A percentile compares a stretch with the other conserved stretches of the same genome.
These are phyloP conservation scores for Penicillium argentinense DNA, from an alignment of 495 filamentous ascomycete genomes.

Conservation along the genomic window DNA sequence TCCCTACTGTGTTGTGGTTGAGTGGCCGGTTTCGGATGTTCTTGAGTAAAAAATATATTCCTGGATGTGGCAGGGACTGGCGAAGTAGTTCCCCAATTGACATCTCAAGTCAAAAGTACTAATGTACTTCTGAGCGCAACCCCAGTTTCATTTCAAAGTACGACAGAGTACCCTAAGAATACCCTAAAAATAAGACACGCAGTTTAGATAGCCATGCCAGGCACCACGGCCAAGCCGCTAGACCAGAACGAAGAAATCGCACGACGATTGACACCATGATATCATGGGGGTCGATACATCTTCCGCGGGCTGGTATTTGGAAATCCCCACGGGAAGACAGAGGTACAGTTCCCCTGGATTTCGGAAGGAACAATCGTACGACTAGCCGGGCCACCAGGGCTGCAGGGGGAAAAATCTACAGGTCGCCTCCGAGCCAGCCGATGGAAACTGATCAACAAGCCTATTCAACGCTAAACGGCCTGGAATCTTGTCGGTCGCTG, in stretches of 20 bases:
- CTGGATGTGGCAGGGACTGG: too few relatives aligned
- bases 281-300: background rate
- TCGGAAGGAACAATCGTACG: slow-evolving; percentile 1
- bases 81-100: too few relatives aligned
- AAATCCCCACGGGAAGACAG: background rate
- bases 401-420: slow-evolving; percentile 1
- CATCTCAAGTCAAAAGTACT: too few relatives aligned
- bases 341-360: slow-evolving; percentile 1
- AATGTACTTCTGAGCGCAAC: too few relatives aligned
- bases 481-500: background rate
- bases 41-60: too few relatives aligned
- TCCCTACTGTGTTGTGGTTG: too few relatives aligned
- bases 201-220: too few relatives aligned
- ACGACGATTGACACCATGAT: background rate
- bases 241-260: background rate
- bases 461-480: background rate
- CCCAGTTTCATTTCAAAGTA: too few relatives aligned
- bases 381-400: background rate
- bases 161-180: too few relatives aligned
- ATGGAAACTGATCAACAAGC: background rate
- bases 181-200: too few relatives aligned
- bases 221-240: background rate
- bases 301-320: background rate
- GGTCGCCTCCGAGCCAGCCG: background rate
- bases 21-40: too few relatives aligned